Evolutionary conservation across 1,284 basidiomycete species (phyloP).

Genomic region (Meripilus lineatus): DNA sequence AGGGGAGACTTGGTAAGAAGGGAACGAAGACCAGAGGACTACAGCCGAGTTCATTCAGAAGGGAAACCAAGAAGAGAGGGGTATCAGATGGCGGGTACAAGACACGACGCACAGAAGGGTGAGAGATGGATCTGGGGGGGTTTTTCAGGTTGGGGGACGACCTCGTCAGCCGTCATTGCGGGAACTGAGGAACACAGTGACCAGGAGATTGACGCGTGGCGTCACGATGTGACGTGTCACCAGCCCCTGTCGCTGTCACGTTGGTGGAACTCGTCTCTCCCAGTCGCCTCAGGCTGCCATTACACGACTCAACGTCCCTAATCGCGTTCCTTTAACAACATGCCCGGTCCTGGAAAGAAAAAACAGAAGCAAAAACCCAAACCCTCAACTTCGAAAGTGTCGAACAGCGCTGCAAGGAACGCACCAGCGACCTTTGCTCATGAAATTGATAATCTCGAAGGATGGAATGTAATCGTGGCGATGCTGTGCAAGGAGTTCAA

Average conservation of each 20-base stretch:
- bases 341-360: conserved; percentile 29
- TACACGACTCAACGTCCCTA: no score
- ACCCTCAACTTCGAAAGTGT: not conserved
- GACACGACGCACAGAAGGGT: no score
- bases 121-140: no score
- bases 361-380: conserved; percentile 20
- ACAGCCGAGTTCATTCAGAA: not conserved
- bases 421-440: conserved; percentile 27
- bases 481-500: conserved; percentile 45
- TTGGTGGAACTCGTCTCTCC: no score
- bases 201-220: no score
- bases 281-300: no score
- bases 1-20: not conserved
- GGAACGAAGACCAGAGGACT: not conserved
- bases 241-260: no score
- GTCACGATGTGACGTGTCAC: no score
- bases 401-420: not conserved
- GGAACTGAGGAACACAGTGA: no score
- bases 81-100: no score
- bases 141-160: not conserved
- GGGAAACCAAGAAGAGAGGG: no score
- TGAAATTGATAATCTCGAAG: conserved; percentile 43
- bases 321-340: no score
- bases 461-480: conserved; percentile 44
- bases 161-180: conserved; percentile 14